These are phyloP conservation scores for Globisporangium emineosum DNA, from an alignment of 352 stramenopile species.

Conservation along the genomic window DNA sequence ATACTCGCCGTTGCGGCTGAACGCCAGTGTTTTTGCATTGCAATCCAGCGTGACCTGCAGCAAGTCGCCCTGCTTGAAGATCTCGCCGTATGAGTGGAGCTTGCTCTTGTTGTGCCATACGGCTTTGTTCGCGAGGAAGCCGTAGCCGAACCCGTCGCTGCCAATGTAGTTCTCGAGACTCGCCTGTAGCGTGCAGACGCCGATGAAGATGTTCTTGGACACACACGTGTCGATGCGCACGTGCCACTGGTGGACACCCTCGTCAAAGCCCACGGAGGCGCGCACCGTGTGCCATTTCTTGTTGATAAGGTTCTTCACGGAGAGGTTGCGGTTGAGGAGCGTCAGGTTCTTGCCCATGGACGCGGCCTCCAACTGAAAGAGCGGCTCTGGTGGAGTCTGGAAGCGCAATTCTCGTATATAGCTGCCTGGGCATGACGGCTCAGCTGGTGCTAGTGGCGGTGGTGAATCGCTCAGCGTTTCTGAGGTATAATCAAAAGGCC, in stretches of 20 bases:
- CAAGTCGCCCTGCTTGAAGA: conserved; percentile 88
- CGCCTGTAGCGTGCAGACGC: conserved; percentile 65
- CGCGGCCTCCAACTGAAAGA: conserved; percentile 69
- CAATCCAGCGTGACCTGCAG: conserved; percentile 87
- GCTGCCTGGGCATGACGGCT: neutral
- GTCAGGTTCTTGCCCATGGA: conserved; percentile 75
- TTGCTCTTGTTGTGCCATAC: conserved; percentile 93
- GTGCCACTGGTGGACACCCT: conserved; percentile 85
- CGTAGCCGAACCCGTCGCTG: conserved; percentile 85
- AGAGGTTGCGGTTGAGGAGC: conserved; percentile 70
- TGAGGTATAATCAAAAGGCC: neutral
- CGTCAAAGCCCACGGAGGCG: conserved; percentile 58
- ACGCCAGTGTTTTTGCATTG: conserved; percentile 74
- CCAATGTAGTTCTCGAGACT: conserved; percentile 89
- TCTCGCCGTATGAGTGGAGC: conserved; percentile 85
- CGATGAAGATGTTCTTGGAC: conserved; percentile 93
- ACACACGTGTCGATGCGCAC: conserved; percentile 86
- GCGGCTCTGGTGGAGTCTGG: conserved; percentile 51
- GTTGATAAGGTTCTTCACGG: conserved; percentile 79
- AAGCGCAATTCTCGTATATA: conserved; percentile 21
- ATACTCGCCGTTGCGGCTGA: conserved; percentile 83
- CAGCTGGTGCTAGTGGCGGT: too few species aligned
- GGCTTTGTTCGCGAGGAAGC: conserved; percentile 89
- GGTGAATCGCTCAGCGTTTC: neutral
- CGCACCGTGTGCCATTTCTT: conserved; percentile 91